Conservation (phyloP, 495 filamentous ascomycete genomes). For the Aspergillus leporis region DNA sequence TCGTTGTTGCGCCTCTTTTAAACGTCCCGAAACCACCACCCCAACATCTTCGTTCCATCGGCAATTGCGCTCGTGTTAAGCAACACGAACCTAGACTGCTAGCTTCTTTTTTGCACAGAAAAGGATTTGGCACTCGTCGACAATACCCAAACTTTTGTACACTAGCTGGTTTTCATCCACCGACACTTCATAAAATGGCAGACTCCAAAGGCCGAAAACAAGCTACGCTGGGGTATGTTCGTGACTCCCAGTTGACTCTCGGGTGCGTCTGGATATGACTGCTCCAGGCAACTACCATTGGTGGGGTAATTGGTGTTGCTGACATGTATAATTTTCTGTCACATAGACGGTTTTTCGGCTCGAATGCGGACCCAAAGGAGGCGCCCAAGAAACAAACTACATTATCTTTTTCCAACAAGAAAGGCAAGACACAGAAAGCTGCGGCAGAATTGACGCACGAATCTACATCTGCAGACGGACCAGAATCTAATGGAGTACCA, state of each 20-base stretch:
- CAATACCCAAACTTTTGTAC: background rate
- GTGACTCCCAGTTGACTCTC: slow-evolving; percentile 73
- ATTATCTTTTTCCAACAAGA: slow-evolving; percentile 58
- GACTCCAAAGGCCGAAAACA: slow-evolving; percentile 62
- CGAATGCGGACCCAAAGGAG: slow-evolving; percentile 34
- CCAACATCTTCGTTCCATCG: background rate
- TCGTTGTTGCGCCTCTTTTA: slow-evolving; percentile 16
- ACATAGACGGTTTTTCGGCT: slow-evolving; percentile 46
- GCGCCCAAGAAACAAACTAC: slow-evolving; percentile 72
- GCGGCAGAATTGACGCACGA: slow-evolving; percentile 16
- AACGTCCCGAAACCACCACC: slow-evolving; percentile 16
- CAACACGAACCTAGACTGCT: background rate
- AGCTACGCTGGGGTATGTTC: slow-evolving; percentile 91
- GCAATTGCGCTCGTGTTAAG: background rate
- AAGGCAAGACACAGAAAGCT: slow-evolving; percentile 28
- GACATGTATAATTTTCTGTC: background rate
- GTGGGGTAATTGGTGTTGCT: background rate
- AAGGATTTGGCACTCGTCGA: background rate
- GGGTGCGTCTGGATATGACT: slow-evolving; percentile 61
- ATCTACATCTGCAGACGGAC: slow-evolving; percentile 7
- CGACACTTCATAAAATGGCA: slow-evolving; percentile 30
- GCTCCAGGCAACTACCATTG: background rate
- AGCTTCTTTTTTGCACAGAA: background rate
- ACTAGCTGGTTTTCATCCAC: slow-evolving; percentile 3
- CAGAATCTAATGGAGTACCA: slow-evolving; percentile 35